Evolutionary conservation across 2,329 filamentous ascomycete species (phyloP).

Genomic region (Talaromyces verruculosus): DNA sequence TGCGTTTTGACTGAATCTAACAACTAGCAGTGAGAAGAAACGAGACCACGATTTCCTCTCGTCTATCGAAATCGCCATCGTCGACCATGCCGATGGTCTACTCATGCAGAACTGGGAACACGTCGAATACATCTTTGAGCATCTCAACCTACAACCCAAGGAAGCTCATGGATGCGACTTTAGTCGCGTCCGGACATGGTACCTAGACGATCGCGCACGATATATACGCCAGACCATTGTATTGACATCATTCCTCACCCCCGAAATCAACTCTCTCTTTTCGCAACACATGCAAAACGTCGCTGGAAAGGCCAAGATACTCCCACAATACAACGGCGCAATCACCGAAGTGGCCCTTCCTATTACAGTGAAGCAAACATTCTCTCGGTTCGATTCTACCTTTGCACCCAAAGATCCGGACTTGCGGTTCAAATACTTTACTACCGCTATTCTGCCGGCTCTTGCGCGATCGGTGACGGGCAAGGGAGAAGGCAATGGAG

Average conservation of each 20-base stretch:
- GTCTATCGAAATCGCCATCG: slow-evolving; percentile 84
- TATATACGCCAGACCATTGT: slow-evolving; percentile 83
- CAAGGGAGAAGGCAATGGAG: slow-evolving; percentile 53
- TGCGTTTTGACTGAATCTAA: slow-evolving; percentile 37
- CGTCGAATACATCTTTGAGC: slow-evolving; percentile 84
- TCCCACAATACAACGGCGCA: slow-evolving; percentile 66
- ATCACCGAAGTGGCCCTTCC: slow-evolving; percentile 67
- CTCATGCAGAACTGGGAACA: slow-evolving; percentile 99
- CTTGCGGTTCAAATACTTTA: slow-evolving; percentile 87
- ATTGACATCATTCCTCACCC: slow-evolving; percentile 78
- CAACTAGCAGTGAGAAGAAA: slow-evolving; percentile 57
- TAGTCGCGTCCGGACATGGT: slow-evolving; percentile 84
- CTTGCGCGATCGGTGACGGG: slow-evolving; percentile 61
- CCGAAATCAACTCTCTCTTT: slow-evolving; percentile 79
- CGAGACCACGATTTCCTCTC: slow-evolving; percentile 86
- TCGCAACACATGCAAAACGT: slow-evolving; percentile 76
- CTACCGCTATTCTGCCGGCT: slow-evolving; percentile 72
- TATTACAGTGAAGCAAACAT: slow-evolving; percentile 77
- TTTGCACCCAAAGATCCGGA: slow-evolving; percentile 77
- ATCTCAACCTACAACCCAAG: slow-evolving; percentile 86
- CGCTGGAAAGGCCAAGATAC: slow-evolving; percentile 74
- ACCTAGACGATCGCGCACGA: slow-evolving; percentile 81
- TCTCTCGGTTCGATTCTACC: slow-evolving; percentile 76
- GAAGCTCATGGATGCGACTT: slow-evolving; percentile 93
- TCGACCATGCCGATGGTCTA: slow-evolving; percentile 89